These are phyloP conservation scores for Penicillium palitans DNA, from an alignment of 2,329 filamentous ascomycete species.

Conservation along the genomic window DNA sequence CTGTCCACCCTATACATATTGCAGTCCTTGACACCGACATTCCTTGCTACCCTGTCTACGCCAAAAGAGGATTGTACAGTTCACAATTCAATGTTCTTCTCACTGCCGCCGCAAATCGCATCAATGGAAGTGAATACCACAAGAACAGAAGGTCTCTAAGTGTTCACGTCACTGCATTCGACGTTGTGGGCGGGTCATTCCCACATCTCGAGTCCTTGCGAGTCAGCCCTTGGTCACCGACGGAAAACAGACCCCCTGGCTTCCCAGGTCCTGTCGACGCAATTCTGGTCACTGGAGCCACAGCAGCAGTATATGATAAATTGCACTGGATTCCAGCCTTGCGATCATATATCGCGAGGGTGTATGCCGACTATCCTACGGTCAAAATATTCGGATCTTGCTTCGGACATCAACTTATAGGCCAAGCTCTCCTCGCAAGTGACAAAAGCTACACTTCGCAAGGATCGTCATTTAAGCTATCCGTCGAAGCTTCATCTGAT, in stretches of 20 bases:
- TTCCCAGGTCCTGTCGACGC: conserved; percentile 23
- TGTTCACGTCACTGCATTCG: conserved; percentile 32
- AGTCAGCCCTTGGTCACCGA: conserved; percentile 2
- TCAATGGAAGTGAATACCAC: conserved; percentile 13
- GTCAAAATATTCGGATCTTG: conserved; percentile 31
- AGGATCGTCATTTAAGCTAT: conserved; percentile 1
- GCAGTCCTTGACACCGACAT: conserved; percentile 37
- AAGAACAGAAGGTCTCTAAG: neutral
- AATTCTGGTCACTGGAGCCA: conserved; percentile 28
- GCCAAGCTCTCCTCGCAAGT: conserved; percentile 20
- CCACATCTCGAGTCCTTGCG: conserved; percentile 24
- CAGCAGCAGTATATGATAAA: conserved; percentile 21
- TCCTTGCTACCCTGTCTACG: conserved; percentile 32
- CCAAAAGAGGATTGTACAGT: conserved; percentile 33
- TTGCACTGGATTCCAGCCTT: conserved; percentile 23
- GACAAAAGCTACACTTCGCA: conserved; percentile 4
- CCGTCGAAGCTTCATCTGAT: conserved; percentile 22
- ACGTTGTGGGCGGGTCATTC: conserved; percentile 27
- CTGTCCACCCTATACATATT: conserved; percentile 28
- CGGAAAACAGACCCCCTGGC: neutral
- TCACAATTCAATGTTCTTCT: conserved; percentile 34
- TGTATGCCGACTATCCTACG: conserved; percentile 22
- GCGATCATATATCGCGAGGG: conserved; percentile 19
- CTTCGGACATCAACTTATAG: conserved; percentile 32
- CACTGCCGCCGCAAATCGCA: conserved; percentile 27